Evolutionary conservation across 176 grass and related monocot species (phyloP).

Genomic region (Neostapfia colusana): DNA sequence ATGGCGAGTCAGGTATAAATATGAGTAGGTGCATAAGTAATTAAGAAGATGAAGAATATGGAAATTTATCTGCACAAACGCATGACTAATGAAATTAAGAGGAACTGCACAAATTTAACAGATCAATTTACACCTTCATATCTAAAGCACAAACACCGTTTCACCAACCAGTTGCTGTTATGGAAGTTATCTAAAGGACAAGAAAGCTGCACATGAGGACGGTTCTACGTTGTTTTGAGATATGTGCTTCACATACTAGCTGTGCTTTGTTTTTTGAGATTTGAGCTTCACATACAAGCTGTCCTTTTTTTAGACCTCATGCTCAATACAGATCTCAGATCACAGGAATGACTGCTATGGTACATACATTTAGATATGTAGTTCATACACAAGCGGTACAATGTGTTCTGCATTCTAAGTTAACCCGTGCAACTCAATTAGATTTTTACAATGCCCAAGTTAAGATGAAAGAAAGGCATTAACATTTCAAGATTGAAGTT

Average conservation of each 20-base stretch:
- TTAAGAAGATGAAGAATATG: not conserved
- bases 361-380: not conserved
- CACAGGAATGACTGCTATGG: not conserved
- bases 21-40: not conserved
- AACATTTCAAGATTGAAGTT: not conserved
- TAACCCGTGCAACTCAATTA: not conserved
- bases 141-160: no score
- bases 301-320: not conserved
- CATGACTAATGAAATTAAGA: not conserved
- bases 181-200: not conserved
- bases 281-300: not conserved
- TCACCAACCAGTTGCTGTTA: no score
- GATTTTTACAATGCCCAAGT: not conserved
- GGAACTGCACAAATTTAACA: not conserved
- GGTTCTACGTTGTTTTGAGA: not conserved
- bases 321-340: not conserved
- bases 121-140: not conserved
- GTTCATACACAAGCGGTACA: not conserved
- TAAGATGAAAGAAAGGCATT: not conserved
- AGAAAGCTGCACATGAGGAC: not conserved
- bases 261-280: not conserved
- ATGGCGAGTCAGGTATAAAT: not conserved
- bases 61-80: not conserved
- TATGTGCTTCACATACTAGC: not conserved
- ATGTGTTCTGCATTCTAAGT: not conserved